Evolutionary conservation across 306 rosid genomes (phyloP).

Genomic region (Abrus pulchellus): DNA sequence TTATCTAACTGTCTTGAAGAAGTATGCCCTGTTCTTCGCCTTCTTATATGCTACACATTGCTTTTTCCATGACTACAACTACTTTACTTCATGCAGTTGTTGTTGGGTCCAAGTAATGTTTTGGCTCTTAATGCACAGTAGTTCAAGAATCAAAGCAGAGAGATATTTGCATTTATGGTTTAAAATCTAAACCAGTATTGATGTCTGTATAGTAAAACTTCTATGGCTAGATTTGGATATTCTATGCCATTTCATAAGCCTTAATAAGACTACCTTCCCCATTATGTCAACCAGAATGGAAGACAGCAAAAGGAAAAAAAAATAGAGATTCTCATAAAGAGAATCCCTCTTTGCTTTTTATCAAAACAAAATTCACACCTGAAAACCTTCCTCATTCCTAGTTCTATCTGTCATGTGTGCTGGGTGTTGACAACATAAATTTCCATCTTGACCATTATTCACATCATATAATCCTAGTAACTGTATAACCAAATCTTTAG

Average conservation of each 20-base stretch:
- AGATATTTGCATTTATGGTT: not conserved
- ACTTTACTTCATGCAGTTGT: not conserved
- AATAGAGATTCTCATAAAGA: not conserved
- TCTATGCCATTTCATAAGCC: not conserved
- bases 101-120: not conserved
- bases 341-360: not conserved
- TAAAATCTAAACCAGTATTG: slow-evolving; percentile 4
- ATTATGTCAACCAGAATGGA: not conserved
- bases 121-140: not conserved
- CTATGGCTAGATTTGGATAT: slow-evolving; percentile 4
- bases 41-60: not conserved
- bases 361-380: not conserved
- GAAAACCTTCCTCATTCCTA: not conserved
- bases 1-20: slow-evolving; percentile 67
- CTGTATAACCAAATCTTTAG: not conserved
- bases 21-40: slow-evolving; percentile 53
- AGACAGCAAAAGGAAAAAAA: not conserved
- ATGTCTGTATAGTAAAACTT: not conserved
- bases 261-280: not conserved
- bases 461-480: not conserved
- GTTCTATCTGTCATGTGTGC: not conserved
- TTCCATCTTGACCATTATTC: not conserved
- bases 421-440: not conserved
- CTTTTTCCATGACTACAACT: not conserved
- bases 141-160: slow-evolving; percentile 1